phyloP scores from a whole-genome alignment of 129 eudicot genomes.

The Deinandra increscens region DNA sequence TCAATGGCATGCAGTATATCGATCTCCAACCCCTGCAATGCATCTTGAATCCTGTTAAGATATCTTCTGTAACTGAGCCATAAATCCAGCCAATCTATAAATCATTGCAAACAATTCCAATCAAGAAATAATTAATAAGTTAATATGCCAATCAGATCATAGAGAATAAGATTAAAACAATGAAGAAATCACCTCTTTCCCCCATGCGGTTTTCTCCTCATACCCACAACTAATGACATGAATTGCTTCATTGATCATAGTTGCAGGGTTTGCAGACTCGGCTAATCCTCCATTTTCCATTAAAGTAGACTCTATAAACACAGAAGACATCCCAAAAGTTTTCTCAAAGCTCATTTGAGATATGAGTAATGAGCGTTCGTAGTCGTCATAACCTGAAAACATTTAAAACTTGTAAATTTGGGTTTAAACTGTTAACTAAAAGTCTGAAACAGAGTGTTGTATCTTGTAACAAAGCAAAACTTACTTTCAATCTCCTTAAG shows the following conservation, averaged over 20 bases:
- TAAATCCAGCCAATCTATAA: constrained; percentile 98
- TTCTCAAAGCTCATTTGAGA: constrained; percentile 99
- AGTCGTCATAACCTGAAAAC: constrained; percentile 82
- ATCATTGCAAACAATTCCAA: constrained; percentile 13
- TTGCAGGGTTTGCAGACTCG: constrained; percentile 84
- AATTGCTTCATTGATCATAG: constrained; percentile 90
- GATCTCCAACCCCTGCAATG: constrained; percentile 99
- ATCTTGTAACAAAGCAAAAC: constrained; percentile 13
- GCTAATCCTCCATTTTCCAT: constrained; percentile 96
- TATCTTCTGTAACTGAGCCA: constrained; percentile 98
- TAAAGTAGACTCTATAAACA: constrained; percentile 90
- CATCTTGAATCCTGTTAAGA: constrained; percentile 97
- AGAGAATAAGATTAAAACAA: not conserved
- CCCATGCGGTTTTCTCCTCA: constrained; percentile 99
- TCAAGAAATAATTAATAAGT: not conserved
- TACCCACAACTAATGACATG: constrained; percentile 98
- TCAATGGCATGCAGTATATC: constrained; percentile 89
- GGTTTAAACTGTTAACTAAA: not conserved
- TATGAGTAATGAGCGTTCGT: constrained; percentile 86
- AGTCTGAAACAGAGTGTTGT: not conserved
- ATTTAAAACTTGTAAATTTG: not conserved
- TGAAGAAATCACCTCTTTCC: constrained; percentile 70
- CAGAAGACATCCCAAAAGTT: constrained; percentile 91
- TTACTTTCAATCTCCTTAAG: constrained; percentile 93
- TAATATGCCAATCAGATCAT: not conserved